Evolutionary conservation across 495 filamentous ascomycete genomes (phyloP), one percentile per base, ranked within the genome.

Genomic region (Astrocystis sublimbata): DNA sequence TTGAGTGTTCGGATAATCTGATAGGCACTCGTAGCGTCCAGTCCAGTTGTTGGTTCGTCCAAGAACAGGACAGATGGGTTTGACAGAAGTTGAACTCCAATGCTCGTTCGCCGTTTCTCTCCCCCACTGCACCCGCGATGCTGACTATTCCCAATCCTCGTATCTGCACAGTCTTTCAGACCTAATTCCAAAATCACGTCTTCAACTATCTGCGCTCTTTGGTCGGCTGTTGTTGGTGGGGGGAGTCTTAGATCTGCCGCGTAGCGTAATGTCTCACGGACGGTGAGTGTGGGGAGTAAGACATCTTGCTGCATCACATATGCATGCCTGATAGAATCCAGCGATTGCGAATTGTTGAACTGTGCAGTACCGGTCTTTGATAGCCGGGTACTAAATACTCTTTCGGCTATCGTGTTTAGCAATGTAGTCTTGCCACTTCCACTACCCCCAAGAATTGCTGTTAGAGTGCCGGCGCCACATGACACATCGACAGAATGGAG

Each of bases 241-340:
- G 88, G 86, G 3, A 91, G 76, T 23, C 89, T 82, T 26, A 92
- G 78, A 61, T 90, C 84, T 1, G 89, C 89, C 17, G 89, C 84
- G 65, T 91, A 91, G 31, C 71, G 79, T 42, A 92, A 73, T 0
- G 89, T 91, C 67, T 92, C 89, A 12, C 87, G 78, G 21, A 92
- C 89, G 1, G 89, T 91, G 35, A 92, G 70, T 0, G 86, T 86
- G 0, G 88, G 85, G 1, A 91, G 76, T 4, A 91, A 74, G 42
- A 90, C 79, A 71, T 92, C 89, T 53, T 91, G 85, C 66, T 91
- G 89, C 86, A 90, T 89, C 15, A 91, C 86, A 72, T 90, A 91
- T 61, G 89, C 86, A 62, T 85, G 85, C 9, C 46, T 30, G 15
- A 30, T 7, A n/a, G 46, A 49, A 28, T 85, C 75, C 10, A 86